Evolutionary conservation across 805 yeast species (phyloP), one percentile per base, ranked within the genome.

Genomic region (Candida xiaguanensis): DNA sequence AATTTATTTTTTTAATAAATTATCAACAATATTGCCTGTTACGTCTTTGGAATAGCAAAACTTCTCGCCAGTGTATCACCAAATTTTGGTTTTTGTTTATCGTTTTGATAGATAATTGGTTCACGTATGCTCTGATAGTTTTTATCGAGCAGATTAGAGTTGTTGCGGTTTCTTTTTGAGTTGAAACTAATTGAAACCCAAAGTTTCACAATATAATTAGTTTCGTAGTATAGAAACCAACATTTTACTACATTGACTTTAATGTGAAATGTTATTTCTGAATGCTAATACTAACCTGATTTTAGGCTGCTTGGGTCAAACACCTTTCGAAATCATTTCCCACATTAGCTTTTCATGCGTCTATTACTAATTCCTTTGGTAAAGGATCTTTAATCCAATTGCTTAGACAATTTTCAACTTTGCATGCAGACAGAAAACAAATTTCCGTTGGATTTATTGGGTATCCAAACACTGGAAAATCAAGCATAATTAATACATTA

Each of bases 251-350:
- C n/a, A 22, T n/a, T 23, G 12, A 34, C 6, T 29, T 37, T 33
- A 19, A 26, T 9, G 15, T 5, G 30, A 5, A 11, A 25, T 25
- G 14, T 5, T 5, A 11, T 25, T 38, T 15, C 15, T 25, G 20
- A 16, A 22, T 12, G 31, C 18, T 28, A 25, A 16, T 56, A 52
- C 55, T 52, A 53, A 53, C 58, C 29, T 35, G 17, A 24, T 8
- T 46, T 22, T 34, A 90, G 97, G 97, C 98, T 62, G 96, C 98
- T 31, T 91, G 99, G 99, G 96, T 93, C 32, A 93, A 91, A 63
- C 91, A 85, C 62, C 72, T 91, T 46, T 89, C 97, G 3, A 90
- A 86, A 54, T 85, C 80, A 40, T 87, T 78, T 59, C 99, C 99
- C 36, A 93, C 99, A 2, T 71, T 91, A 51, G 99, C 99, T 44